Base-by-base conservation (phyloP, 2,329 filamentous ascomycete species). In the Fusarium sterilihyphosum region DNA sequence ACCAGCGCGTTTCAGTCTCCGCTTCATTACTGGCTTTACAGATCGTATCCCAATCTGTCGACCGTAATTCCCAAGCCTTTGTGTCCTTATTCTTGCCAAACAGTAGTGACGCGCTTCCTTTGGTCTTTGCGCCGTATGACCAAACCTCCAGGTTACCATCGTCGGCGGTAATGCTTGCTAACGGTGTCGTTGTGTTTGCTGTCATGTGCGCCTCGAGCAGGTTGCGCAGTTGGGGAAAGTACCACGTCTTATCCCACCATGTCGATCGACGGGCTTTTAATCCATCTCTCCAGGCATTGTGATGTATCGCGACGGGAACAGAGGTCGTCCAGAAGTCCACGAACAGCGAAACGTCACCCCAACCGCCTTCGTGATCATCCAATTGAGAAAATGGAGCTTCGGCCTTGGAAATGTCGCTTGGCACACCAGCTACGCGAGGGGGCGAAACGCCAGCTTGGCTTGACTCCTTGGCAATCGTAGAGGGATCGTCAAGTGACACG, bases 241-340 rank as follows among this genome's bases (percentile, higher is more conserved):
- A 78, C 78, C 77, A 78, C 24, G 73, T 79, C 61, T 71, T 77
- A 61, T 78, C 70, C 77, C 77, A 78, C 77, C 77, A 78, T 20
- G 68, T 65, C 8, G 69, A 67, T 11, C 74, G 62, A 5, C 77
- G 67, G 24, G 66, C 69, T 57, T 79, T 79, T 50, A 75, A 67
- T n/a, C 73, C 77, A n/a, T 77, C 49, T 14, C 57, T 70, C 74
- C 73, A 77, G 4, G 77, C 76, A n/a, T 79, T 79, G 54, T 79
- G 77, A 24, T 79, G 77, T 17, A 79, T 60, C 29, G 70, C 73
- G 2, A 77, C 80, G 7, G 77, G 77, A 13, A 78, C 60, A 0
- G 77, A 65, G 0, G 69, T 74, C 22, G 75, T 78, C 75, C 70
- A 78, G 22, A 78, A 74, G 68, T 78, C 77, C 5, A 73, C 71